Percentiles rank a stretch among this genome's conserved stretches.
Conservation (phyloP, 2,329 filamentous ascomycete species). For the Pyricularia sp. region DNA sequence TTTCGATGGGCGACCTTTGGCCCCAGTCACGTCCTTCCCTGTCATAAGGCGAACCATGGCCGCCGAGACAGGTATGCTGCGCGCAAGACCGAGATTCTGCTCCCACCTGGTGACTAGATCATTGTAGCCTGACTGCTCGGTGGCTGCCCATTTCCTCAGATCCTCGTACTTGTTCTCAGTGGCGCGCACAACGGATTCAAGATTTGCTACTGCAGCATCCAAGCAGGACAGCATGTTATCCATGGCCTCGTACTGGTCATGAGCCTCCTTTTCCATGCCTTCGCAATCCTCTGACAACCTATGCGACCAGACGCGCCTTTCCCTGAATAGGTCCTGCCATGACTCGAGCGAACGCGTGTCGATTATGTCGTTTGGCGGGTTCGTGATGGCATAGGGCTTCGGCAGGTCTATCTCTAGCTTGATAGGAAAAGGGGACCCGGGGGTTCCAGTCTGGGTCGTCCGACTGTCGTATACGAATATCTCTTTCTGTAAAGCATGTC, state of each 20-base stretch:
- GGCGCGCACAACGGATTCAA: constrained; percentile 63
- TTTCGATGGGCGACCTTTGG: constrained; percentile 31
- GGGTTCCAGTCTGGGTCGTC: constrained; percentile 50
- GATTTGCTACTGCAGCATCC: constrained; percentile 77
- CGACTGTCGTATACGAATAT: constrained; percentile 88
- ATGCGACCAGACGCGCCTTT: constrained; percentile 71
- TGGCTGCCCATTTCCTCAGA: constrained; percentile 60
- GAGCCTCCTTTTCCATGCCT: constrained; percentile 50
- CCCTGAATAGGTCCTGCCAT: constrained; percentile 83
- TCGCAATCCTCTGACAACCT: constrained; percentile 60
- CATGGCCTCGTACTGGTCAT: constrained; percentile 62
- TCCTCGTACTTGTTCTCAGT: constrained; percentile 66
- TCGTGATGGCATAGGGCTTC: constrained; percentile 46
- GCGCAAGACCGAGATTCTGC: constrained; percentile 54
- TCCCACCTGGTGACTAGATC: constrained; percentile 59
- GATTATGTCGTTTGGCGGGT: constrained; percentile 73
- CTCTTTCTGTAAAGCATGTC: constrained; percentile 50
- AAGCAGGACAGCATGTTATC: constrained; percentile 71
- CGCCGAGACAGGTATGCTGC: constrained; percentile 52
- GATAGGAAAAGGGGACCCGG: constrained; percentile 31
- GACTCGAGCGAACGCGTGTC: constrained; percentile 72
- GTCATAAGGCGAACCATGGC: constrained; percentile 61
- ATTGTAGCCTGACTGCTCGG: constrained; percentile 58
- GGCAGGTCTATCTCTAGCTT: constrained; percentile 39
- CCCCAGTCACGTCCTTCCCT: constrained; percentile 26